A percentile compares a stretch with the other conserved stretches of the same genome.
phyloP scores from a whole-genome alignment of 768 basidiomycete genomes.

The Nevesoporus exiguus region DNA sequence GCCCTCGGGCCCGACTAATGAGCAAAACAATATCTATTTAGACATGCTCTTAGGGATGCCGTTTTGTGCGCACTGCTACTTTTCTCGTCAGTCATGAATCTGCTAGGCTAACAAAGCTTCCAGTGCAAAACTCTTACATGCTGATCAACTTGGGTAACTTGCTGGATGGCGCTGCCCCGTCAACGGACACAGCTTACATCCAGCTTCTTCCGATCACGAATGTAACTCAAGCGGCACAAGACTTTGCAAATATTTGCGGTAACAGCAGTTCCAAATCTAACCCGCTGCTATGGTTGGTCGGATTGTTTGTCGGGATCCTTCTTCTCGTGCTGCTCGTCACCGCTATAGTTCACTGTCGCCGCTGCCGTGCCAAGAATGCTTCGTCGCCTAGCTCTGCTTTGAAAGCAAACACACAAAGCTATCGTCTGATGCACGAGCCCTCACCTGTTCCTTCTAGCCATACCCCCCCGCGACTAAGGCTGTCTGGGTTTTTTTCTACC shows the following conservation, averaged over 20 bases:
- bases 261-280: slow-evolving; percentile 13
- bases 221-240: slow-evolving; percentile 36
- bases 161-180: slow-evolving; percentile 40
- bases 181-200: slow-evolving; percentile 48
- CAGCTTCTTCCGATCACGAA: slow-evolving; percentile 60
- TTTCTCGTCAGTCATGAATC: not conserved
- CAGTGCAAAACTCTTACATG: slow-evolving; percentile 66
- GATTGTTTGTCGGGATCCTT: slow-evolving; percentile 6
- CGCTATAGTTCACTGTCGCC: slow-evolving; percentile 1
- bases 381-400: slow-evolving; percentile 1
- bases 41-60: slow-evolving; percentile 74
- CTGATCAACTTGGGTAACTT: slow-evolving; percentile 66
- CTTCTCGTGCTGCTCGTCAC: slow-evolving; percentile 10
- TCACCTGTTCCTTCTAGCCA: too few species aligned
- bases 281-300: slow-evolving; percentile 11
- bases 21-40: slow-evolving; percentile 26
- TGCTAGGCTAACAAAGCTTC: not conserved
- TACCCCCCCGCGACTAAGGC: too few species aligned
- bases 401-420: slow-evolving; percentile 8
- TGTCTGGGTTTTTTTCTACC: too few species aligned
- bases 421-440: slow-evolving; percentile 24
- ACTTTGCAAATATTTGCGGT: slow-evolving; percentile 13
- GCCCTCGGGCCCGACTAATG: slow-evolving; percentile 48
- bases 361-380: slow-evolving; percentile 10
- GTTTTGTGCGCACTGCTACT: slow-evolving; percentile 47